Percentiles rank a stretch among this genome's conserved stretches.
phyloP scores from a whole-genome alignment of 192 early-diverging fungal species.

The Backusella tarrabulga region DNA sequence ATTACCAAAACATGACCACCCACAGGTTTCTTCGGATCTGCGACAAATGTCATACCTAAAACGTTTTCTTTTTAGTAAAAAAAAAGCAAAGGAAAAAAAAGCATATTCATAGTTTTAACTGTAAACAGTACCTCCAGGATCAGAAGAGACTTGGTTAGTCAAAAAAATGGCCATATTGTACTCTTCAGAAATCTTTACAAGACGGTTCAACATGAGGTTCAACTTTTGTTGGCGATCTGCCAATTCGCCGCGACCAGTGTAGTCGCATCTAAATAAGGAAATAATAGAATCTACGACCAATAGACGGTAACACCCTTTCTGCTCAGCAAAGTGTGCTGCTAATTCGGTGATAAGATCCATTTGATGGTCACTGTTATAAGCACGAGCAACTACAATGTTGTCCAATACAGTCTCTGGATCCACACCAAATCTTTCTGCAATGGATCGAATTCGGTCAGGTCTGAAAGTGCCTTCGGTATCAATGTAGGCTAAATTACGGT shows the following conservation, averaged over 20 bases:
- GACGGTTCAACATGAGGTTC: constrained; percentile 67
- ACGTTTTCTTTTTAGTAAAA: background rate
- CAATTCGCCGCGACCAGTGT: constrained; percentile 81
- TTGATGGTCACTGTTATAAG: constrained; percentile 84
- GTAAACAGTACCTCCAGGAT: constrained; percentile 29
- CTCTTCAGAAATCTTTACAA: constrained; percentile 79
- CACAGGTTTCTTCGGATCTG: constrained; percentile 88
- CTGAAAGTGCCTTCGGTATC: constrained; percentile 76
- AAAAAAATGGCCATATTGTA: constrained; percentile 84
- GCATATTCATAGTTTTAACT: background rate
- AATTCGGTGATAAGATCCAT: constrained; percentile 76
- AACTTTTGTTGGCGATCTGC: constrained; percentile 84
- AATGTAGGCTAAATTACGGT: constrained; percentile 27
- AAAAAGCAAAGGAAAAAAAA: background rate
- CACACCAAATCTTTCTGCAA: constrained; percentile 69
- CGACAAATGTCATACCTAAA: constrained; percentile 69
- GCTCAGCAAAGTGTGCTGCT: constrained; percentile 70
- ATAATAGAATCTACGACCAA: constrained; percentile 80
- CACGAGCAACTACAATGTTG: constrained; percentile 78
- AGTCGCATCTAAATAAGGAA: constrained; percentile 81
- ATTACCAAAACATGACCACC: constrained; percentile 72
- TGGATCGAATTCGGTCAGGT: constrained; percentile 73
- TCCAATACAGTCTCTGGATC: constrained; percentile 65
- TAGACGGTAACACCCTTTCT: constrained; percentile 56
- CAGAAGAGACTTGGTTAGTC: constrained; percentile 65